A percentile compares a stretch with the other conserved stretches of the same genome.
phyloP scores from a whole-genome alignment of 2,329 filamentous ascomycete genomes.

The Neofusicoccum parvum region DNA sequence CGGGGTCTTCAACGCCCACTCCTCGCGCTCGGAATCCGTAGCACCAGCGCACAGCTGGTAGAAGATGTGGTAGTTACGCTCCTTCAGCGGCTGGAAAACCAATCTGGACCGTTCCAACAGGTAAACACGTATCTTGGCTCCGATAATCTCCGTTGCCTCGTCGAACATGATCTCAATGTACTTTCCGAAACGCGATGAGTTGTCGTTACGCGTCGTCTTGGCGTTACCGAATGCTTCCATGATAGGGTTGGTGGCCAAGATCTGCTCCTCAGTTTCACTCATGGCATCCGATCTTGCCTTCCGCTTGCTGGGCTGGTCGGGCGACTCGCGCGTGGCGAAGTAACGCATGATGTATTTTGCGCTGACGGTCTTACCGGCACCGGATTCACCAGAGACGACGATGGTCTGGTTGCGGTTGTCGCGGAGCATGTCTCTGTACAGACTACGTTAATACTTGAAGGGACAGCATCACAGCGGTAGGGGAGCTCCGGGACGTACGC shows the following conservation, averaged over 20 bases:
- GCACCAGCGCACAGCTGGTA: slow-evolving; percentile 95
- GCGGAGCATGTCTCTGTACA: slow-evolving; percentile 84
- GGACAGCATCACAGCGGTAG: background rate
- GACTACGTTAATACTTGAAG: slow-evolving; percentile 1
- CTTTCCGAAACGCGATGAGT: slow-evolving; percentile 98
- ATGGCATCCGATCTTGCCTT: slow-evolving; percentile 78
- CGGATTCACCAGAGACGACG: slow-evolving; percentile 98
- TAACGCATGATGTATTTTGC: slow-evolving; percentile 99
- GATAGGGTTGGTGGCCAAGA: slow-evolving; percentile 96
- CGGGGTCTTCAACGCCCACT: slow-evolving; percentile 75
- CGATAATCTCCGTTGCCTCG: slow-evolving; percentile 91
- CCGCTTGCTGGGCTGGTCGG: slow-evolving; percentile 79
- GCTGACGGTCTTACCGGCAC: slow-evolving; percentile 98
- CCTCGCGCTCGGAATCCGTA: slow-evolving; percentile 78
- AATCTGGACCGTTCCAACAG: slow-evolving; percentile 91
- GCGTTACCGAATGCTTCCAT: slow-evolving; percentile 99
- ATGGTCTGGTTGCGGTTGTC: slow-evolving; percentile 97
- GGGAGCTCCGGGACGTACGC: slow-evolving; percentile 62
- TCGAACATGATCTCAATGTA: slow-evolving; percentile 99
- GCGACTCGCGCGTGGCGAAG: slow-evolving; percentile 94
- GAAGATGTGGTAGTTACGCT: slow-evolving; percentile 99
- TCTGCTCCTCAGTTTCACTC: slow-evolving; percentile 98
- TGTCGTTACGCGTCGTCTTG: slow-evolving; percentile 99
- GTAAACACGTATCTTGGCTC: slow-evolving; percentile 95
- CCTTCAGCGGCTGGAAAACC: slow-evolving; percentile 95